A percentile compares a stretch with the other conserved stretches of the same genome.
Evolutionary conservation across 257 asterid genomes (phyloP).

Genomic region (Rubia yunnanensis): DNA sequence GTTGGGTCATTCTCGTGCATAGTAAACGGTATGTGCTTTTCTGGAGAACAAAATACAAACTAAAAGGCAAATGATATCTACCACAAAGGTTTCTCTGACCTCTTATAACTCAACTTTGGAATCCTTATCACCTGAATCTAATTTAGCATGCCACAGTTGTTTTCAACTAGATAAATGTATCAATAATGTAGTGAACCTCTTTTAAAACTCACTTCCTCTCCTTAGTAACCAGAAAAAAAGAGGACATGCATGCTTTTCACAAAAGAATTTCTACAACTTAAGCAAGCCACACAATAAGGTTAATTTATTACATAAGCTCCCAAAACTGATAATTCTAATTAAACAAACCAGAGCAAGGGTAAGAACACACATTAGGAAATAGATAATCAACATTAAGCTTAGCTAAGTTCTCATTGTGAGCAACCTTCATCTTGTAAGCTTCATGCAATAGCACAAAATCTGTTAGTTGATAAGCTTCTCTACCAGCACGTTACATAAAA

Average conservation of each 20-base stretch:
- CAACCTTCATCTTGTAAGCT: slow-evolving; percentile 74
- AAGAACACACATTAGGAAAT: slow-evolving; percentile 72
- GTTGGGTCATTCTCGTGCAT: too few relatives aligned
- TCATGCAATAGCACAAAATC: slow-evolving; percentile 21
- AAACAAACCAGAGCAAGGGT: neutral
- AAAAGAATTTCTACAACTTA: neutral
- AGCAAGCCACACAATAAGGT: neutral
- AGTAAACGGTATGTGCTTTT: neutral
- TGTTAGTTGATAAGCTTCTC: neutral
- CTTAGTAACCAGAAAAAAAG: neutral
- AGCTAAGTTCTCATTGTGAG: slow-evolving; percentile 76
- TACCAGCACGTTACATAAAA: neutral
- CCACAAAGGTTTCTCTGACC: neutral
- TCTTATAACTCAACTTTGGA: neutral
- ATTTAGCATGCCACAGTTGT: neutral
- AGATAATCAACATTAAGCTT: slow-evolving; percentile 97
- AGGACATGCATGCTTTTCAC: neutral
- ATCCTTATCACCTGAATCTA: neutral
- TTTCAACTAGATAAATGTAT: neutral
- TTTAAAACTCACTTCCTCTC: neutral
- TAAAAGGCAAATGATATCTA: neutral
- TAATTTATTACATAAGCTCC: slow-evolving; percentile 10
- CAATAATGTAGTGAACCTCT: neutral
- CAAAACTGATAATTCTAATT: neutral
- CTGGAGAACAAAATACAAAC: neutral